Evolutionary conservation across 2,329 filamentous ascomycete species (phyloP).

Genomic region (Monosporascus ibericus): DNA sequence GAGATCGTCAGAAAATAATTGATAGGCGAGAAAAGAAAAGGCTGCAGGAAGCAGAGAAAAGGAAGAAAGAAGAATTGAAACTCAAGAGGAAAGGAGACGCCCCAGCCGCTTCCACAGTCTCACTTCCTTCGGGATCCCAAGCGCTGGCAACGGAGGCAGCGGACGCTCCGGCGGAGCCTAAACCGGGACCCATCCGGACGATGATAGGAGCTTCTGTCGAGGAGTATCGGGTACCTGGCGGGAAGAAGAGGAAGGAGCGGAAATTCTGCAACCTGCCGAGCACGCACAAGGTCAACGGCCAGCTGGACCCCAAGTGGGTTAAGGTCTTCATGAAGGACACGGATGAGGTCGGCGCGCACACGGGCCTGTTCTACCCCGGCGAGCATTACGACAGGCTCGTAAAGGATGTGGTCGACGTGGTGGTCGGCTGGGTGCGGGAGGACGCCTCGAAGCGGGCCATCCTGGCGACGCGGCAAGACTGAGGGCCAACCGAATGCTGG

Average conservation of each 20-base stretch:
- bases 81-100: constrained; percentile 15
- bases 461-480: constrained; percentile 18
- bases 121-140: neutral
- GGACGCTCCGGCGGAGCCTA: constrained; percentile 1
- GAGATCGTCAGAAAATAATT: constrained; percentile 54
- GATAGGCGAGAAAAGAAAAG: constrained; percentile 46
- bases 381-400: constrained; percentile 71
- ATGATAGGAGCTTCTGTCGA: neutral
- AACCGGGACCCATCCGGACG: neutral
- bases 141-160: neutral
- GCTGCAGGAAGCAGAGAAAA: constrained; percentile 35
- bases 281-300: constrained; percentile 39
- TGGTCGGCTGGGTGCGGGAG: constrained; percentile 65
- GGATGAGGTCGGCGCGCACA: constrained; percentile 82
- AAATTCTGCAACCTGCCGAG: constrained; percentile 74
- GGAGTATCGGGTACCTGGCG: neutral
- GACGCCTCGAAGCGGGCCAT: constrained; percentile 43
- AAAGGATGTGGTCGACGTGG: constrained; percentile 62
- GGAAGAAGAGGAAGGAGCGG: constrained; percentile 44
- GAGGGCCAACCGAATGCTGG: neutral
- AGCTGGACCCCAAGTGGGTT: constrained; percentile 67
- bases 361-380: constrained; percentile 69
- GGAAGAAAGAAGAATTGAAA: constrained; percentile 34
- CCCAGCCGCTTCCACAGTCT: neutral
- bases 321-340: constrained; percentile 75